Evolutionary conservation across 345 rosid genomes (phyloP).

Genomic region (Passiflora organensis): DNA sequence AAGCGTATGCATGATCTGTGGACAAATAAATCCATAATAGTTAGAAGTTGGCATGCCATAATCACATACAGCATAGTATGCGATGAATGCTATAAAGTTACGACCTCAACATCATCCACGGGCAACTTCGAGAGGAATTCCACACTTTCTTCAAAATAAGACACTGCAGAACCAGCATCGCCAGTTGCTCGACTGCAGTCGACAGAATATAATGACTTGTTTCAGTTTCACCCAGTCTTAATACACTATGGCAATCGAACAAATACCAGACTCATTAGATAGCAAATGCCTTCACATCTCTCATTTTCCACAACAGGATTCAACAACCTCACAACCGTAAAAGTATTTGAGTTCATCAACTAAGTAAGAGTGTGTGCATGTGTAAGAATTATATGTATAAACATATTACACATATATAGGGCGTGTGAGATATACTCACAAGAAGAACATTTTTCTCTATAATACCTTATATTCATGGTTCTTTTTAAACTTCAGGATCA

Average conservation of each 20-base stretch:
- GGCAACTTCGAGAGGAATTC: slow-evolving; percentile 73
- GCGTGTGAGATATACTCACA: too few species aligned
- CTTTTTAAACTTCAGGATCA: too few species aligned
- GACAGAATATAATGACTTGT: not conserved
- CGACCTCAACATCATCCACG: slow-evolving; percentile 76
- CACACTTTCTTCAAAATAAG: slow-evolving; percentile 83
- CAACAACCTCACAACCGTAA: not conserved
- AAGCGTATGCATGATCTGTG: slow-evolving; percentile 78
- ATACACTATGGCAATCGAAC: too few species aligned
- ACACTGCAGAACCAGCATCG: slow-evolving; percentile 65
- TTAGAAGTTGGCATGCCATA: slow-evolving; percentile 1
- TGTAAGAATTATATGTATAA: too few species aligned
- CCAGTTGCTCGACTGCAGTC: slow-evolving; percentile 83
- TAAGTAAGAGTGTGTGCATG: not conserved
- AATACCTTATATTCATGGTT: too few species aligned
- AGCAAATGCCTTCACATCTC: too few species aligned
- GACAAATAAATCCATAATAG: slow-evolving; percentile 7
- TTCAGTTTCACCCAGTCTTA: slow-evolving; percentile 3
- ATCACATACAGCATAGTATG: not conserved
- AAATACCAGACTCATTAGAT: too few species aligned
- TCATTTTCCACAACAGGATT: not conserved
- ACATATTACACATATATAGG: too few species aligned
- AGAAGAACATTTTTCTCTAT: too few species aligned
- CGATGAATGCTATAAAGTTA: not conserved
- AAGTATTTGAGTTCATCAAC: not conserved